Base-by-base conservation (phyloP, 345 rosid species). In the Sonneratia caseolaris region DNA sequence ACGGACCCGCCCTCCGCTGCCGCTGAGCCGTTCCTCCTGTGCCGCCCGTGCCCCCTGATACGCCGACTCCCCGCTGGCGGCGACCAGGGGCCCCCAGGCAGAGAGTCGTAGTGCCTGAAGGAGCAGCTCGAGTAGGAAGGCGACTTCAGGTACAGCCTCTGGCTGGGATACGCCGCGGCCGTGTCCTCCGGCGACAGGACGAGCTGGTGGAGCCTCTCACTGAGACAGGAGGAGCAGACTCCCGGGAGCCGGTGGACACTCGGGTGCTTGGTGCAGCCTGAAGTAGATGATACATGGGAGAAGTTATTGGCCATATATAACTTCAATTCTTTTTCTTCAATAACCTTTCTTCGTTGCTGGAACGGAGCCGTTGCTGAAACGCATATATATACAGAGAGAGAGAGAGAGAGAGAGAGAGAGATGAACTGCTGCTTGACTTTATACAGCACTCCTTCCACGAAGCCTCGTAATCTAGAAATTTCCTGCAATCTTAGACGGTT, bases 1-100 rank as follows among this genome's bases (percentile, higher is more conserved):
- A 82, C 68, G 9, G 88, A 80, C 59, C 16, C 68, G 1, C 80
- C 83, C 76, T 70, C 57, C 40, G 24, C 36, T 42, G 35, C 49
- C 10, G 49, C 40, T 21, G 88, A 84, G 5, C 56, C 73, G 68
- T 76, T 77, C 48, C 89, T 75, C 55, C 79, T 83, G 73, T 78
- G 91, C 27, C 68, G 74, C 10, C 74, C 74, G 0, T 56, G 77
- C 55, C 49, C 7, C 16, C 45, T 0, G 43, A 43, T 11, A 42
- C 72, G 15, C 27, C 43, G 4, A 19, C 71, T 0, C 71, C 53
- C 21, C 53, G 13, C 61, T 55, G 73, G 67, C 48, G 37, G 27
- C 18, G 74, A 22, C 61, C 78, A 49, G 57, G 82, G n/a, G 43
- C 68, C 53, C 36, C 88, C 81, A 18, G 80, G 76, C 22, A 47